Conservation (phyloP, 1,139 yeast species). For the Diutina rugosa region DNA sequence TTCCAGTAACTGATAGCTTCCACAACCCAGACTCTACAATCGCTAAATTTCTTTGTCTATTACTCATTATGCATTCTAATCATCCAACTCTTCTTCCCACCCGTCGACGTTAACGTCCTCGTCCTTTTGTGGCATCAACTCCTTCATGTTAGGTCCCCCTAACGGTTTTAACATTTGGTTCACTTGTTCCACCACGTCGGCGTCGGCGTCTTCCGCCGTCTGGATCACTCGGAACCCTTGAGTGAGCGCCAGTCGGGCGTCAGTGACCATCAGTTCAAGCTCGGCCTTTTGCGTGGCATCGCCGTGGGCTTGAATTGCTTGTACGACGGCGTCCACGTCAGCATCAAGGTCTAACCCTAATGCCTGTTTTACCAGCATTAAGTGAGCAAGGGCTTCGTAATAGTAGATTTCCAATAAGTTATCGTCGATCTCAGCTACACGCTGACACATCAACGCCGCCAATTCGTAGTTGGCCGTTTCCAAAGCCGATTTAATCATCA, state of each 20-base stretch:
- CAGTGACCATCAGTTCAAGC: constrained; percentile 22
- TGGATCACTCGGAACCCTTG: constrained; percentile 40
- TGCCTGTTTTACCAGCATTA: constrained; percentile 38
- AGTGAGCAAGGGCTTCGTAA: constrained; percentile 67
- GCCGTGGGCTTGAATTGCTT: constrained; percentile 6
- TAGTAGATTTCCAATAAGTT: constrained; percentile 70
- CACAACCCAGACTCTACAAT: too few relatives aligned
- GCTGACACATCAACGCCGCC: constrained; percentile 47
- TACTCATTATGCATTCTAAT: not conserved
- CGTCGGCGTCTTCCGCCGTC: constrained; percentile 22
- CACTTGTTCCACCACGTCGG: constrained; percentile 43
- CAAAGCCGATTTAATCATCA: constrained; percentile 59
- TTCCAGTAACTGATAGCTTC: too few relatives aligned
- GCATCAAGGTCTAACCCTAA: constrained; percentile 20
- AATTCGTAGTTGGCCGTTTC: constrained; percentile 64
- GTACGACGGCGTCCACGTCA: constrained; percentile 34
- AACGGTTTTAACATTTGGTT: constrained; percentile 34
- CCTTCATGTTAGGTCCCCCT: constrained; percentile 46
- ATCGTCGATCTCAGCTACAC: constrained; percentile 68
- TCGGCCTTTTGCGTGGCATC: constrained; percentile 12
- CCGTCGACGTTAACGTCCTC: constrained; percentile 28
- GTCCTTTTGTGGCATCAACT: constrained; percentile 26
- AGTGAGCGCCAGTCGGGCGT: constrained; percentile 42
- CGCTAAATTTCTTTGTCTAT: not conserved
- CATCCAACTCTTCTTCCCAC: constrained; percentile 32